Evolutionary conservation across 2,329 filamentous ascomycete species (phyloP).

Genomic region (Neonectria faginata): DNA sequence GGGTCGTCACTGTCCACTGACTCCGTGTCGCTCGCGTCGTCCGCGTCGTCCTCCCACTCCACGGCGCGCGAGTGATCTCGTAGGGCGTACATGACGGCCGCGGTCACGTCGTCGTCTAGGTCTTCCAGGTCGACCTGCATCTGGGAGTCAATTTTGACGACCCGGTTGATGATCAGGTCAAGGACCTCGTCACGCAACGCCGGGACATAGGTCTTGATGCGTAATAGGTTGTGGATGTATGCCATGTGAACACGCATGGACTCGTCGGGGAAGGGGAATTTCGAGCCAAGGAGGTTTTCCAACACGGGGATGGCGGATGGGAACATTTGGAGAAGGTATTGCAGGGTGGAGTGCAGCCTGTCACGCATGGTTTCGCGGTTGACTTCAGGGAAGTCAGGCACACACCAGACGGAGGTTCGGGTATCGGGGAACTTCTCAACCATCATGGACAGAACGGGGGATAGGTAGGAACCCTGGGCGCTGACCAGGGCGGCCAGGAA

Average conservation of each 20-base stretch:
- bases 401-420: constrained; percentile 58
- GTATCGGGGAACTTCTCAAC: constrained; percentile 78
- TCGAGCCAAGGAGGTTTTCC: constrained; percentile 71
- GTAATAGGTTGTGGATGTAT: constrained; percentile 89
- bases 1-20: constrained; percentile 78
- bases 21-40: constrained; percentile 76
- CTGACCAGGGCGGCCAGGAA: constrained; percentile 81
- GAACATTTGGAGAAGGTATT: constrained; percentile 82
- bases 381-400: constrained; percentile 68
- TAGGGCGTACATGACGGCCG: constrained; percentile 72
- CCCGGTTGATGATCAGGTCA: constrained; percentile 82
- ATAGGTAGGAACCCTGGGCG: constrained; percentile 83
- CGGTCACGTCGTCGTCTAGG: constrained; percentile 86
- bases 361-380: constrained; percentile 73
- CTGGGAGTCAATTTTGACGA: constrained; percentile 95
- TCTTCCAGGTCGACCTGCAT: constrained; percentile 95
- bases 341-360: constrained; percentile 80
- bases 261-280: constrained; percentile 83
- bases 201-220: constrained; percentile 80
- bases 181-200: constrained; percentile 84
- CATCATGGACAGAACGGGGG: constrained; percentile 80
- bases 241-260: constrained; percentile 82
- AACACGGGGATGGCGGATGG: constrained; percentile 81
- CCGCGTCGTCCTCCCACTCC: constrained; percentile 63
- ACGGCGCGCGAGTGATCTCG: constrained; percentile 43